A percentile compares a stretch with the other conserved stretches of the same genome.
Conservation (phyloP, 805 yeast genomes). For the Starmerella powellii region DNA sequence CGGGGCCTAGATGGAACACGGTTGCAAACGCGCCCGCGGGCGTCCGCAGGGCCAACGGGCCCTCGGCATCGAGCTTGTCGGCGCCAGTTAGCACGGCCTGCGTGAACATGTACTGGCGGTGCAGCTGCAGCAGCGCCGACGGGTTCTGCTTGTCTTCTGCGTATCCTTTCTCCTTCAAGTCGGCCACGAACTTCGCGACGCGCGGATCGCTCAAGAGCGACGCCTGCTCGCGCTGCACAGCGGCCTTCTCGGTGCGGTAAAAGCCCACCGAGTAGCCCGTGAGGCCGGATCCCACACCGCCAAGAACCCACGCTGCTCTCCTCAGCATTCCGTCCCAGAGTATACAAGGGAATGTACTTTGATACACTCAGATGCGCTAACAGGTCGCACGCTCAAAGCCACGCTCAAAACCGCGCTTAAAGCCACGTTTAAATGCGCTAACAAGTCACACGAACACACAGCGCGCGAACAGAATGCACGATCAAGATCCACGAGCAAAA, state of each 20-base stretch:
- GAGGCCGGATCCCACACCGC: background rate
- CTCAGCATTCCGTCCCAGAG: too few species aligned
- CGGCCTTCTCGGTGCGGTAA: background rate
- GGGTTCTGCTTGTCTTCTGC: background rate
- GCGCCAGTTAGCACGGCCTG: constrained; percentile 7
- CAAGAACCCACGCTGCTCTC: background rate
- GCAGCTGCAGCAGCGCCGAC: constrained; percentile 8
- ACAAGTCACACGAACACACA: too few species aligned
- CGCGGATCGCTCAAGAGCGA: background rate
- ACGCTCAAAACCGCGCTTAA: too few species aligned
- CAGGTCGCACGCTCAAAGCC: too few species aligned
- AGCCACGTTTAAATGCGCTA: too few species aligned
- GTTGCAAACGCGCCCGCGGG: constrained; percentile 10
- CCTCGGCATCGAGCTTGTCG: constrained; percentile 6
- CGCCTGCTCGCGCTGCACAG: background rate
- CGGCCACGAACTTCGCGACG: constrained; percentile 2
- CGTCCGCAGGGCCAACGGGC: constrained; percentile 9
- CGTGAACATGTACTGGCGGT: constrained; percentile 17
- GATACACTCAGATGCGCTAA: too few species aligned
- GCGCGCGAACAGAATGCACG: too few species aligned
- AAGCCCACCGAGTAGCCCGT: background rate
- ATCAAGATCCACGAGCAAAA: too few species aligned
- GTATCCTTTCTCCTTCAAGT: background rate
- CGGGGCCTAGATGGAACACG: constrained; percentile 10
- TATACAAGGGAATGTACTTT: too few species aligned